Conservation (phyloP, 2,329 filamentous ascomycete species). For the Colletotrichum sublineola region DNA sequence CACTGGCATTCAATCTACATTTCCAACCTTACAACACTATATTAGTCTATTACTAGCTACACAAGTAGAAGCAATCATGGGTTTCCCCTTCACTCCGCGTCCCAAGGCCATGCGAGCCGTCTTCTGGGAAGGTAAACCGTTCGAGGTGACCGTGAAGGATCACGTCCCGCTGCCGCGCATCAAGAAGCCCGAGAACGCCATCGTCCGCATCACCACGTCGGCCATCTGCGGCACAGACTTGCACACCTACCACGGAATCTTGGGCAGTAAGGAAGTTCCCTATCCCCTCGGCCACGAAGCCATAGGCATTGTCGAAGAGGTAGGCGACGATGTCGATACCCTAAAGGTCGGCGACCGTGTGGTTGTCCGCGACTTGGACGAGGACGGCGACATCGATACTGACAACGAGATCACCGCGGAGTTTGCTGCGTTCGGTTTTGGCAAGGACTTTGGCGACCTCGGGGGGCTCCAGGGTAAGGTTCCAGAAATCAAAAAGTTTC, state of each 20-base stretch:
- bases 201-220: constrained; percentile 52
- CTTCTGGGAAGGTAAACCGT: constrained; percentile 46
- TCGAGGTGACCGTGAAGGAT: constrained; percentile 41
- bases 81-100: not conserved
- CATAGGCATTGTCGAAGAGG: constrained; percentile 53
- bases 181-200: constrained; percentile 48
- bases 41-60: too few relatives aligned
- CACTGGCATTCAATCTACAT: too few relatives aligned
- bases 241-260: constrained; percentile 51
- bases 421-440: not conserved
- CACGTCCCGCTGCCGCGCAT: constrained; percentile 42
- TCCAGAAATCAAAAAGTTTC: not conserved
- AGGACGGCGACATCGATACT: constrained; percentile 32
- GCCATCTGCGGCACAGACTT: constrained; percentile 54
- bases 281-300: constrained; percentile 56
- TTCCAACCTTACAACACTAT: not conserved
- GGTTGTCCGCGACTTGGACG: constrained; percentile 50
- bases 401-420: not conserved
- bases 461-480: constrained; percentile 33
- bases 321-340: constrained; percentile 52
- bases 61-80: not conserved
- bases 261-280: constrained; percentile 42
- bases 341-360: constrained; percentile 56
- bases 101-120: constrained; percentile 36
- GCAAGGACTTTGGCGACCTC: constrained; percentile 15